These are phyloP conservation scores for Vanrija humicola DNA, from an alignment of 1,284 basidiomycete genomes.

Conservation along the genomic window DNA sequence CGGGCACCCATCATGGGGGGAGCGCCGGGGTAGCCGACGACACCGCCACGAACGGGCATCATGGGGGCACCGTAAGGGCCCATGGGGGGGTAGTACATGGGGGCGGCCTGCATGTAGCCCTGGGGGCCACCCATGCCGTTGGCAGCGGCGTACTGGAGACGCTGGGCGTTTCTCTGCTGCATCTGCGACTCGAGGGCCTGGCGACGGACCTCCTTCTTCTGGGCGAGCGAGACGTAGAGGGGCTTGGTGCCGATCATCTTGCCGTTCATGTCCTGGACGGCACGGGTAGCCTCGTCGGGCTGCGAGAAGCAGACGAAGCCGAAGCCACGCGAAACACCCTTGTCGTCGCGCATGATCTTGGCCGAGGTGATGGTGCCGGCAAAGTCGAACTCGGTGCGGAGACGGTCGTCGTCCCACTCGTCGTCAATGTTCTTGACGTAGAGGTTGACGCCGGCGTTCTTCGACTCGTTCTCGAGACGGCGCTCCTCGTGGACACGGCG, in stretches of 20 bases:
- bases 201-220: slow-evolving; percentile 95
- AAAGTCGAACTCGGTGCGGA: slow-evolving; percentile 91
- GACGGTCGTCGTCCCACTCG: slow-evolving; percentile 90
- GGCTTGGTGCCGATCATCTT: slow-evolving; percentile 99
- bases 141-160: slow-evolving; percentile 87
- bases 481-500: slow-evolving; percentile 91
- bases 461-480: slow-evolving; percentile 95
- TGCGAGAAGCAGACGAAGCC: slow-evolving; percentile 99
- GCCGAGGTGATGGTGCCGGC: slow-evolving; percentile 97
- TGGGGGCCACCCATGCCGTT: slow-evolving; percentile 71
- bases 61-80: slow-evolving; percentile 57
- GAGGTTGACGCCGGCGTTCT: slow-evolving; percentile 98
- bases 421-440: slow-evolving; percentile 97
- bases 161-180: slow-evolving; percentile 83
- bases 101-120: slow-evolving; percentile 66
- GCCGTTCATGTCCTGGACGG: slow-evolving; percentile 99
- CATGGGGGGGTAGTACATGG: slow-evolving; percentile 85
- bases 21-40: slow-evolving; percentile 54
- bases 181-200: slow-evolving; percentile 99
- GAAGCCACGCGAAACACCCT: slow-evolving; percentile 74
- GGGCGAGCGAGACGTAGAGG: slow-evolving; percentile 96
- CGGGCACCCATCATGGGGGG: slow-evolving; percentile 74
- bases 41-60: slow-evolving; percentile 54
- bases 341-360: slow-evolving; percentile 99
- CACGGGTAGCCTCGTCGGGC: slow-evolving; percentile 98